Base-by-base conservation (phyloP, 371 early-diverging fungal genomes). In the Umbelopsis sp. region DNA sequence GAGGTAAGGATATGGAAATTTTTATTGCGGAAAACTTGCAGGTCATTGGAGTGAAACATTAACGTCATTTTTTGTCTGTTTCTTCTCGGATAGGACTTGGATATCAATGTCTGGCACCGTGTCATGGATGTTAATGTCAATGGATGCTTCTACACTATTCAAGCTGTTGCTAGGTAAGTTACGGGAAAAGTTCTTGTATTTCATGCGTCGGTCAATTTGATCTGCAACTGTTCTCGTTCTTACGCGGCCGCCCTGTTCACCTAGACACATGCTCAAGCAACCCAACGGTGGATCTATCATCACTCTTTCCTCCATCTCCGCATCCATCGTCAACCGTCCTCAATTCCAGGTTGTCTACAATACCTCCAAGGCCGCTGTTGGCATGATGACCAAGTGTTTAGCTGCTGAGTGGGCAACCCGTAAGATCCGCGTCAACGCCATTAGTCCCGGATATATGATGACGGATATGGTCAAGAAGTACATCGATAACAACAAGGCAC, bases 351-450 rank as follows among this genome's bases (percentile, higher is more conserved):
- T 74, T 70, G 79, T 65, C n/a, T 83, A 88, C 65, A 86, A 83
- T 32, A 74, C 84, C n/a, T 85, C 87, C 29, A 88, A 88, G 74
- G 89, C 89, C 8, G 88, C 89, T n/a, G 86, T 85, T n/a, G 86
- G 83, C 66, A 75, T 80, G 76, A 76, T 83, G 84, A 72, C 81
- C 51, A 80, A 82, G 66, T 74, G 79, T 50, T 70, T 83, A 12
- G 84, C 81, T 41, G 65, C 68, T 62, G 84, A 83, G 74, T 83
- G 84, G 81, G 84, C 80, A 11, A 65, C 67, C 12, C 76, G 75
- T 12, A 79, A 79, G 63, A 70, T 83, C 37, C 81, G 84, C 65
- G 84, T 83, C 65, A 83, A 83, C 63, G 74, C 81, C 16, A 70
- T 82, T 22, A 73, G 77, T 32, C 83, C 81, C 25, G 81, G 81